Evolutionary conservation across 2,329 filamentous ascomycete genomes (phyloP).

Genomic region (Fusarium sp.): DNA sequence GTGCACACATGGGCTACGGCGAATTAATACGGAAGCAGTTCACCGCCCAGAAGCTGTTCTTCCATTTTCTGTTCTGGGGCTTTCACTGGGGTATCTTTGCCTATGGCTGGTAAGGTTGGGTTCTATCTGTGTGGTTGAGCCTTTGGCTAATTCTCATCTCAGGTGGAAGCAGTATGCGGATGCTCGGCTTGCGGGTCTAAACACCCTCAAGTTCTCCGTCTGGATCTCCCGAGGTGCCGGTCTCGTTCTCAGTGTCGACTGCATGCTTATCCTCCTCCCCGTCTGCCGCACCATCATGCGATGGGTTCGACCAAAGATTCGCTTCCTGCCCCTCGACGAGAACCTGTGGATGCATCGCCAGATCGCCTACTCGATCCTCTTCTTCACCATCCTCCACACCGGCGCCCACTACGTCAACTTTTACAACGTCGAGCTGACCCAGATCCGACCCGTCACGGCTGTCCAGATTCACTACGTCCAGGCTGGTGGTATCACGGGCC

Average conservation of each 20-base stretch:
- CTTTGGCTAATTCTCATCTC: conserved; percentile 30
- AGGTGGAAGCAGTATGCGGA: conserved; percentile 87
- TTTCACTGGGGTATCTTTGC: conserved; percentile 86
- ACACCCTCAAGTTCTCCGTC: conserved; percentile 88
- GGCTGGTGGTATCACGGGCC: conserved; percentile 92
- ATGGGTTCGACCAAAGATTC: conserved; percentile 87
- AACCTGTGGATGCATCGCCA: conserved; percentile 98
- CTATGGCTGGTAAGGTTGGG: conserved; percentile 81
- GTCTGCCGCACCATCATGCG: conserved; percentile 95
- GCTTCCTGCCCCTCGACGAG: conserved; percentile 94
- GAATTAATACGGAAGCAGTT: conserved; percentile 75
- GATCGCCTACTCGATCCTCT: conserved; percentile 88
- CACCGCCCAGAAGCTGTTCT: conserved; percentile 79
- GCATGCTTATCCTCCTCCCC: conserved; percentile 89
- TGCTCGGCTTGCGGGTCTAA: conserved; percentile 80
- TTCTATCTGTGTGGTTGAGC: neutral
- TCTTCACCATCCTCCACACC: conserved; percentile 86
- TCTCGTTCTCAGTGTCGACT: conserved; percentile 86
- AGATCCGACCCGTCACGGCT: conserved; percentile 85
- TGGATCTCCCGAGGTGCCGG: conserved; percentile 97
- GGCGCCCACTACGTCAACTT: conserved; percentile 96
- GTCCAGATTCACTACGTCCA: conserved; percentile 93
- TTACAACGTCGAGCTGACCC: conserved; percentile 91
- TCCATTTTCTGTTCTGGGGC: conserved; percentile 86
- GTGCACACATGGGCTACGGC: conserved; percentile 59